Percentiles rank a stretch among this genome's conserved stretches.
These are phyloP conservation scores for Linaria vulgaris DNA, from an alignment of 257 asterid species.

Conservation along the genomic window DNA sequence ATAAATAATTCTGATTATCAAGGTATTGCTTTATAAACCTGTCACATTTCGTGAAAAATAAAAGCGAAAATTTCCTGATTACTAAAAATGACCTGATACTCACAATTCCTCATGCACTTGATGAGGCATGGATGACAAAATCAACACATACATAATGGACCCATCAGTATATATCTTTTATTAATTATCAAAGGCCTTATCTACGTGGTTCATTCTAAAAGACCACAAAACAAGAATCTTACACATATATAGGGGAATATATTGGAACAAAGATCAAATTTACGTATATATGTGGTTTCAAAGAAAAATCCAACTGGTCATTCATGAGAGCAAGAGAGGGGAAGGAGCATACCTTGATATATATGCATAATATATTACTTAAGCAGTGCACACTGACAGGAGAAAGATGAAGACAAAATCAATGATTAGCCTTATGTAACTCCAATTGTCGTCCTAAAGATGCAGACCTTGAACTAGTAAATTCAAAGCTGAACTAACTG, in stretches of 20 bases:
- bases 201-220: no score
- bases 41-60: neutral
- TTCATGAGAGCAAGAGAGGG: neutral
- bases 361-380: no score
- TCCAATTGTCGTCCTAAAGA: neutral
- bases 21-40: neutral
- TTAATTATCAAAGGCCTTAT: no score
- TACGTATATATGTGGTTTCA: neutral
- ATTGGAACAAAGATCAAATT: no score
- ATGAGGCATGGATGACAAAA: no score
- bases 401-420: slow-evolving; percentile 1
- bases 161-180: no score
- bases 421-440: slow-evolving; percentile 1
- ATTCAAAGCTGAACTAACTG: slow-evolving; percentile 73
- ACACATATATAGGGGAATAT: no score
- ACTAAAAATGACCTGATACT: no score
- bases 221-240: no score
- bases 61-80: no score
- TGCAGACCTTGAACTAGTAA: slow-evolving; percentile 78
- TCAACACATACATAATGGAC: no score
- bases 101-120: no score
- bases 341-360: neutral
- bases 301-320: neutral
- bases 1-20: neutral
- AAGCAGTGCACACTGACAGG: neutral